Base-by-base conservation (phyloP, 192 early-diverging fungal species). In the Umbelopsis sp. region DNA sequence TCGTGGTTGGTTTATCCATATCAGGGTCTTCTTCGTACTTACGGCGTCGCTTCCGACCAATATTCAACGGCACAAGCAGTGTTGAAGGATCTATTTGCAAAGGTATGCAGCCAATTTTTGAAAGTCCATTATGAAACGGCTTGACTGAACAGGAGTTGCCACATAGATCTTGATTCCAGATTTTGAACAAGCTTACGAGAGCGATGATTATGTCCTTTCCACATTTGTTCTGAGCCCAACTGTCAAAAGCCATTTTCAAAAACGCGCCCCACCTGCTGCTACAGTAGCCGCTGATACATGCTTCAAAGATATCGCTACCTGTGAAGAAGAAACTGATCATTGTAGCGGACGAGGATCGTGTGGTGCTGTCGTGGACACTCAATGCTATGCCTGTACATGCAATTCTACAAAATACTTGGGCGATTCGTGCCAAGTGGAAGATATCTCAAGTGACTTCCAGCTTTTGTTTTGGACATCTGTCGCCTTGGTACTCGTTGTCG, bases 381-480 rank as follows among this genome's bases (percentile, higher is more conserved):
- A 62, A n/a, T 76, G 74, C 21, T 76, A 70, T 50, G 70, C 49
- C 17, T 76, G 74, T 54, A 36, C 34, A 8, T 76, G 74, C 22
- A 45, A 67, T 3, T 41, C 72, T 24, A 38, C 51, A 22, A 16
- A 50, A 16, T 71, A 43, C n/a, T 22, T 66, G 9, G 74, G 74
- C 24, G 65, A 71, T 22, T 41, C 70, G 4, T 76, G 74, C 24
- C 47, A 76, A 47, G 66, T 67, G 14, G 49, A 69, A 25, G 69
- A 76, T 68, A 45, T 62, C 34, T 59, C 70, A 3, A 51, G 65
- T 26, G 69, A 78, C 31, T 78, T 78, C 65, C 77, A 78, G n/a
- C 66, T 78, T 25, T 47, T 78, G 14, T 78, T 78, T 50, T 78
- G 77, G 77, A 78, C 77, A 31, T 25, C 69, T 21, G 52, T 78